Conservation (phyloP, 768 basidiomycete genomes). For the Russula abietina region DNA sequence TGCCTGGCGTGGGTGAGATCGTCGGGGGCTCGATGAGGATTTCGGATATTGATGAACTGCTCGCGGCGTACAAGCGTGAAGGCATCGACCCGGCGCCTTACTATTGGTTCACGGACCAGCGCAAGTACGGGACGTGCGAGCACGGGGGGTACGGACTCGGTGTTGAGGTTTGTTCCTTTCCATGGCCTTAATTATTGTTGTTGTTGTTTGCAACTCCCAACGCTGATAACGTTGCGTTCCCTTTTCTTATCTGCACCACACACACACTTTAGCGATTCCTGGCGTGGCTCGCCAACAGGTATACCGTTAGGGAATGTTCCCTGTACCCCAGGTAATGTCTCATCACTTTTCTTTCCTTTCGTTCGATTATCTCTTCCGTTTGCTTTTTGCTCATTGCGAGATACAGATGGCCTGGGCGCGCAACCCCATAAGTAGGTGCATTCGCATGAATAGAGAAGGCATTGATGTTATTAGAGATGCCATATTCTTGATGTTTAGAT, state of each 20-base stretch:
- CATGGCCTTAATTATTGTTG: no score
- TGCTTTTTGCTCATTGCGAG: not conserved
- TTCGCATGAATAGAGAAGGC: not conserved
- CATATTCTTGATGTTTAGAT: constrained; percentile 2
- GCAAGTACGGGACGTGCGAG: constrained; percentile 96
- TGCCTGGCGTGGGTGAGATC: constrained; percentile 99
- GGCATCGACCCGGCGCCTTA: constrained; percentile 86
- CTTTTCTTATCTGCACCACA: no score
- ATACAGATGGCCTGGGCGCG: constrained; percentile 76
- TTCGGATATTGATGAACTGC: constrained; percentile 73
- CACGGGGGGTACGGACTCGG: constrained; percentile 99
- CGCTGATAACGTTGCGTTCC: not conserved
- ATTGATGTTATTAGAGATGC: constrained; percentile 1
- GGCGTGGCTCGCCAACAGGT: constrained; percentile 91
- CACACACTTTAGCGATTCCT: constrained; percentile 64
- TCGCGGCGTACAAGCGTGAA: constrained; percentile 85
- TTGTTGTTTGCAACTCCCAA: not conserved
- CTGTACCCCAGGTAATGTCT: constrained; percentile 72
- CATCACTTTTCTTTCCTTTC: not conserved
- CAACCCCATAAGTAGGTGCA: constrained; percentile 53
- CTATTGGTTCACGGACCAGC: constrained; percentile 96
- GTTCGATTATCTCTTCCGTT: no score
- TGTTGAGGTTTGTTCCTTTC: constrained; percentile 64
- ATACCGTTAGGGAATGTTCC: constrained; percentile 85
- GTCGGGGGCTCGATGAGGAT: constrained; percentile 95